These are phyloP conservation scores for Boletus edulis DNA, from an alignment of 768 basidiomycete species.

Conservation along the genomic window DNA sequence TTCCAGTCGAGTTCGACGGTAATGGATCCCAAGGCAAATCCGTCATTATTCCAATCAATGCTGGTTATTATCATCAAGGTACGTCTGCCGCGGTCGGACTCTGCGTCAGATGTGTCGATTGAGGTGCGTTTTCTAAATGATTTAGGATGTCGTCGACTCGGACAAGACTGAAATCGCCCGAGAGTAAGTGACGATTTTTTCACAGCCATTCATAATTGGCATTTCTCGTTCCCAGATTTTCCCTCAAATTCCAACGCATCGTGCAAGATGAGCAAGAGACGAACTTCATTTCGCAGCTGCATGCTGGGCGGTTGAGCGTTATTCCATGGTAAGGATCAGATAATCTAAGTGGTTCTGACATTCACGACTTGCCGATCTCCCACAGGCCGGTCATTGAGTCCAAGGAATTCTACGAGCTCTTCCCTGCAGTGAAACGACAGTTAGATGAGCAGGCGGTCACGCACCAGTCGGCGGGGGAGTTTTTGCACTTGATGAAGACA, in stretches of 20 bases:
- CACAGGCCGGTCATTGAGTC: conserved; percentile 58
- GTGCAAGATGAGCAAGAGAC: conserved; percentile 57
- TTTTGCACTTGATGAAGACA: conserved; percentile 56
- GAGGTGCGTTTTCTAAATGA: not conserved
- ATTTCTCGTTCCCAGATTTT: conserved; percentile 38
- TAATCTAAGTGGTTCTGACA: not conserved
- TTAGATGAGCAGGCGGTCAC: conserved; percentile 50
- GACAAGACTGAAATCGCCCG: conserved; percentile 56
- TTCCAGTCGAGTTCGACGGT: conserved; percentile 60
- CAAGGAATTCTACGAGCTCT: conserved; percentile 54
- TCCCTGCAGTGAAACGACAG: conserved; percentile 43
- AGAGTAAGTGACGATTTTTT: conserved; percentile 40
- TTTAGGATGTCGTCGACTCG: conserved; percentile 60
- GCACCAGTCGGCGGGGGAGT: conserved; percentile 50
- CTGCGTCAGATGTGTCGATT: not conserved
- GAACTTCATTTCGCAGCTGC: conserved; percentile 62
- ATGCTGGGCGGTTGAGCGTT: conserved; percentile 52
- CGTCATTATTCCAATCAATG: conserved; percentile 55
- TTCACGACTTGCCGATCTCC: not conserved
- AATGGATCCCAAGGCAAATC: conserved; percentile 57
- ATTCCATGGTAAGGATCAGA: conserved; percentile 48
- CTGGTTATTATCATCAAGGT: conserved; percentile 66
- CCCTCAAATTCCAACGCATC: conserved; percentile 56
- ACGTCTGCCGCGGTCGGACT: rapidly evolving
- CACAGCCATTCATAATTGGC: not conserved